These are phyloP conservation scores for Phytophthora brassicae DNA, from an alignment of 352 stramenopile genomes.

Conservation along the genomic window DNA sequence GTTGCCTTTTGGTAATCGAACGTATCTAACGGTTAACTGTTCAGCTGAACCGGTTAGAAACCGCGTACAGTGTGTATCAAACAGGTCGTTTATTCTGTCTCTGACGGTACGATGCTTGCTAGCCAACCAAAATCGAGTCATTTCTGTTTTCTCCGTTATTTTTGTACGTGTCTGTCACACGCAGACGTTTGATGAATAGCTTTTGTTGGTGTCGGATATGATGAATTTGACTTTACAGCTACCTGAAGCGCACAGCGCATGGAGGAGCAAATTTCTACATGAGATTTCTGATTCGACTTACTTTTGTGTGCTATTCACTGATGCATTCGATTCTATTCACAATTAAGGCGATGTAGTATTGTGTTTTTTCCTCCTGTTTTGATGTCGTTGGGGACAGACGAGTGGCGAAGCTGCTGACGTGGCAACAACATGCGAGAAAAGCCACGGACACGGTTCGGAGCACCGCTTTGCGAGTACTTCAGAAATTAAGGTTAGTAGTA, in stretches of 20 bases:
- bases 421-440: too few species aligned
- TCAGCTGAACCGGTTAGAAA: slow-evolving; percentile 12
- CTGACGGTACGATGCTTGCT: neutral
- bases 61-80: slow-evolving; percentile 14
- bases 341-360: too few species aligned
- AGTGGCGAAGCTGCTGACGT: neutral
- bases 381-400: too few species aligned
- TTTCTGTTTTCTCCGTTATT: neutral
- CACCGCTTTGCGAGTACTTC: too few species aligned
- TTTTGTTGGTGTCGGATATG: slow-evolving; percentile 32
- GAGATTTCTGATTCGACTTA: slow-evolving; percentile 53
- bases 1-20: slow-evolving; percentile 26
- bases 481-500: too few species aligned
- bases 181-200: neutral
- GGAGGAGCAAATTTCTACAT: slow-evolving; percentile 56
- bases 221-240: slow-evolving; percentile 41
- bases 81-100: slow-evolving; percentile 16
- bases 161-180: too few species aligned
- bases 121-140: slow-evolving; percentile 8
- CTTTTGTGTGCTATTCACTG: too few species aligned
- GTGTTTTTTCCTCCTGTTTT: too few species aligned
- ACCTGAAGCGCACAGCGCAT: slow-evolving; percentile 39
- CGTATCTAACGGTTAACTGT: slow-evolving; percentile 23
- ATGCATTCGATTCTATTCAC: too few species aligned
- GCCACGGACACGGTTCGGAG: too few species aligned